Evolutionary conservation across 805 yeast genomes (phyloP).

Genomic region (Kluyveromyces starmeri): DNA sequence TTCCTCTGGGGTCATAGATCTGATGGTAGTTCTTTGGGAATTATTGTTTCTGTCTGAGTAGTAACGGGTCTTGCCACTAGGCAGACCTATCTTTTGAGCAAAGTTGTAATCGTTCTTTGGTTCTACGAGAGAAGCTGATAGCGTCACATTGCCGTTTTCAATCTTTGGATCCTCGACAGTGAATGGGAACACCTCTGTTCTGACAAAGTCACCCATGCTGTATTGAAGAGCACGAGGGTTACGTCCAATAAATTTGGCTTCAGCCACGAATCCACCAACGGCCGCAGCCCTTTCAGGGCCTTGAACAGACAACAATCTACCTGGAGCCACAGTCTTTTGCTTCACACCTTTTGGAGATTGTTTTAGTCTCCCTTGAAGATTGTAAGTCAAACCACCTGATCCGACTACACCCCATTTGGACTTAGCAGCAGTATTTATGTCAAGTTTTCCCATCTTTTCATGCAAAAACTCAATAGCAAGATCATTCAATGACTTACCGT

Average conservation of each 20-base stretch:
- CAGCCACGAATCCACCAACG: constrained; percentile 46
- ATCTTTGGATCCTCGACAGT: constrained; percentile 32
- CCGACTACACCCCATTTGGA: constrained; percentile 37
- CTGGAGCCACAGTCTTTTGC: constrained; percentile 49
- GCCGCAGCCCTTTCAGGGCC: constrained; percentile 40
- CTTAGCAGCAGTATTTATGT: constrained; percentile 12
- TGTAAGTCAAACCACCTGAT: constrained; percentile 69
- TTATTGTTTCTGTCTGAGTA: not conserved
- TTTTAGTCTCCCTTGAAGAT: constrained; percentile 54
- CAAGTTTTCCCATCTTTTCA: constrained; percentile 11
- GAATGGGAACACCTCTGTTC: constrained; percentile 39
- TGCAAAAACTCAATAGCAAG: constrained; percentile 36
- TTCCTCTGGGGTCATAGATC: constrained; percentile 10
- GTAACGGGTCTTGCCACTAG: constrained; percentile 1
- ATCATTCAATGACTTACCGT: constrained; percentile 28
- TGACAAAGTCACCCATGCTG: constrained; percentile 33
- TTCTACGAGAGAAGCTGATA: constrained; percentile 3
- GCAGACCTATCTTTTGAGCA: constrained; percentile 4
- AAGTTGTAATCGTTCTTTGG: constrained; percentile 4
- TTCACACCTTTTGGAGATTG: constrained; percentile 66
- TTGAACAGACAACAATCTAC: constrained; percentile 47
- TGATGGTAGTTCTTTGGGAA: constrained; percentile 6
- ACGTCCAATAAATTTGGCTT: constrained; percentile 23
- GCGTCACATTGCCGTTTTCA: constrained; percentile 28
- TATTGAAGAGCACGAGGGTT: constrained; percentile 29